Percentiles rank a stretch among this genome's conserved stretches.
Conservation (phyloP, 352 stramenopile genomes). For the Aphanomyces cochlioides region DNA sequence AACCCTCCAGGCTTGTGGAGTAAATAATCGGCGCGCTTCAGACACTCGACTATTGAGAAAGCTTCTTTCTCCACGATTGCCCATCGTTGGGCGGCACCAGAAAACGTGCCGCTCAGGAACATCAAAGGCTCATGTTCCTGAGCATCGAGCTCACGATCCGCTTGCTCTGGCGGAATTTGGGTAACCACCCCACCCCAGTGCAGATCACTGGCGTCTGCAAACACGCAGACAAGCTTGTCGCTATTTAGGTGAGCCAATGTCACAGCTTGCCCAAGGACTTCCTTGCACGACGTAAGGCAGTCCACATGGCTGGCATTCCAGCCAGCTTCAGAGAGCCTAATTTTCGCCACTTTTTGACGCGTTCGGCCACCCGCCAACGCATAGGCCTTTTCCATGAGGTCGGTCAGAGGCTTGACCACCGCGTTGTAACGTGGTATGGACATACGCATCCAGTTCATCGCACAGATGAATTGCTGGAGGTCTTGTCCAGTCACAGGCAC, state of each 20-base stretch:
- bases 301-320: not conserved
- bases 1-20: conserved; percentile 16
- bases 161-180: conserved; percentile 29
- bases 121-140: conserved; percentile 32
- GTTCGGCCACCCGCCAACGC: not conserved
- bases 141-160: conserved; percentile 15
- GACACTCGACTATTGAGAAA: conserved; percentile 30
- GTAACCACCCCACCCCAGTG: conserved; percentile 28
- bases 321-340: not conserved
- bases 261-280: not conserved
- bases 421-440: not conserved
- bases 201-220: conserved; percentile 25
- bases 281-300: no score
- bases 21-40: conserved; percentile 31
- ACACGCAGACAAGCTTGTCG: not conserved
- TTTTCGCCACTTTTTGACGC: not conserved
- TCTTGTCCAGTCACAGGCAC: conserved; percentile 23
- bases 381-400: not conserved
- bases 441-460: conserved; percentile 11
- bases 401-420: not conserved
- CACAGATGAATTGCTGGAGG: conserved; percentile 22
- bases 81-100: conserved; percentile 29
- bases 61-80: conserved; percentile 34
- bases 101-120: conserved; percentile 32
- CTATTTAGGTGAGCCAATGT: not conserved